phyloP scores from a whole-genome alignment of 306 rosid genomes.

The Trifolium subterraneum region DNA sequence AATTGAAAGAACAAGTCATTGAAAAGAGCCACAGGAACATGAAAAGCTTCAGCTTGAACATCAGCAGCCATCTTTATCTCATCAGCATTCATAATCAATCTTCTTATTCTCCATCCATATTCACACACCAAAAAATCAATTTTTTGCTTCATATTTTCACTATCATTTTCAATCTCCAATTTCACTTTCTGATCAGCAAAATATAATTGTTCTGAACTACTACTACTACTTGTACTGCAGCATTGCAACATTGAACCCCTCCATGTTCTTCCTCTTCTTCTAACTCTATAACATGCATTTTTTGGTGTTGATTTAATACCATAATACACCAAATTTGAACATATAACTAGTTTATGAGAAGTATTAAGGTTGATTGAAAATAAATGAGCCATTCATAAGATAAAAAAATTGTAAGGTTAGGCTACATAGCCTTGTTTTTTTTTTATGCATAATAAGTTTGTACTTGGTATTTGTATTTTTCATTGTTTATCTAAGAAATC shows the following conservation, averaged over 20 bases:
- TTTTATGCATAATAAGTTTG: too few species aligned
- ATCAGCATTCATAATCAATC: constrained; percentile 56
- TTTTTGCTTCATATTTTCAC: constrained; percentile 41
- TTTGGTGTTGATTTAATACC: constrained; percentile 35
- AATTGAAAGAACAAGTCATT: constrained; percentile 68
- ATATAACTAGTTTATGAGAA: constrained; percentile 34
- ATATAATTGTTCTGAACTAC: constrained; percentile 42
- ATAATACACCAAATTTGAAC: constrained; percentile 37
- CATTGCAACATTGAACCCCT: constrained; percentile 45
- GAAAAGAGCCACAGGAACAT: constrained; percentile 70
- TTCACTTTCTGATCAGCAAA: constrained; percentile 43
- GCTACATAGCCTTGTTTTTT: background rate
- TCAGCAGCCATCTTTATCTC: constrained; percentile 70
- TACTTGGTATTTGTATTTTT: background rate
- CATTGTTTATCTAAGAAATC: background rate
- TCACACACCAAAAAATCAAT: constrained; percentile 60
- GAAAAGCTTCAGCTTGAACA: constrained; percentile 84
- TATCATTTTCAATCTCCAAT: constrained; percentile 40
- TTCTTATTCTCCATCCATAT: constrained; percentile 79
- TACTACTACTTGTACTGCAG: constrained; percentile 23
- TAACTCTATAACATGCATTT: constrained; percentile 35
- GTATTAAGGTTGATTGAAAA: constrained; percentile 49
- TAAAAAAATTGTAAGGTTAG: background rate
- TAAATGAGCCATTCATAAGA: constrained; percentile 54
- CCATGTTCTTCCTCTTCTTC: constrained; percentile 16